Evolutionary conservation across 2,329 filamentous ascomycete species (phyloP), one percentile per base, ranked within the genome.

Genomic region (Epicoccum sorghinum): DNA sequence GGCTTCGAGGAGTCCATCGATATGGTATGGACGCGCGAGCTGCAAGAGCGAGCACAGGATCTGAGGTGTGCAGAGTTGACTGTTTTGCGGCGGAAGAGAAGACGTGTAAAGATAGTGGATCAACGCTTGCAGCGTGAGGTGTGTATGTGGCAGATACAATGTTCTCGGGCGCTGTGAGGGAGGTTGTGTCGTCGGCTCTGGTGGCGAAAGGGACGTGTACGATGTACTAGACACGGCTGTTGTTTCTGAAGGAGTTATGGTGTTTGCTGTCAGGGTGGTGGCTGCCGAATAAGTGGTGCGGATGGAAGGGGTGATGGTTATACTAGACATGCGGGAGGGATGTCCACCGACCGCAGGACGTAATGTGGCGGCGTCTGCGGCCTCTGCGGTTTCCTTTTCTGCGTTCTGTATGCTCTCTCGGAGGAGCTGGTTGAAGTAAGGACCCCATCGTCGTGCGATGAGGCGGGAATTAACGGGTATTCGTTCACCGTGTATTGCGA

Each of bases 31-130:
- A 4, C 95, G 87, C 0, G 95, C 90, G 51, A 99, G 87, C 73
- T 99, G 95, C 7, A 99, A 83, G 5, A 99, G 84, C 7, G 93
- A 97, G 78, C 95, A 99, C 39, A 98, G 85, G 22, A 97, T 96
- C 65, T 98, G 95, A 0, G 95, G 93, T 0, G 92, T 96, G 71
- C 93, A 96, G 29, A 97, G 84, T 1, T 86, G 83, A 5, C 90
- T 92, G 9, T 85, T 85, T 0, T 86, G 83, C 0, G 89, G 81
- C 0, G 95, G 93, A 1, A 99, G 83, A 0, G 90, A 89, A 27
- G 91, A 96, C 0, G 93, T 97, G 75, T 99, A 99, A 8, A 99
- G 82, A 70, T 90, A 99, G 75, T 97, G 90, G 25, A 98, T 85
- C 22, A 99, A 84, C 0, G 95, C 89, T 71, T 96, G 90, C 18